Evolutionary conservation across 345 rosid species (phyloP).

Genomic region (Gossypium arboreum): DNA sequence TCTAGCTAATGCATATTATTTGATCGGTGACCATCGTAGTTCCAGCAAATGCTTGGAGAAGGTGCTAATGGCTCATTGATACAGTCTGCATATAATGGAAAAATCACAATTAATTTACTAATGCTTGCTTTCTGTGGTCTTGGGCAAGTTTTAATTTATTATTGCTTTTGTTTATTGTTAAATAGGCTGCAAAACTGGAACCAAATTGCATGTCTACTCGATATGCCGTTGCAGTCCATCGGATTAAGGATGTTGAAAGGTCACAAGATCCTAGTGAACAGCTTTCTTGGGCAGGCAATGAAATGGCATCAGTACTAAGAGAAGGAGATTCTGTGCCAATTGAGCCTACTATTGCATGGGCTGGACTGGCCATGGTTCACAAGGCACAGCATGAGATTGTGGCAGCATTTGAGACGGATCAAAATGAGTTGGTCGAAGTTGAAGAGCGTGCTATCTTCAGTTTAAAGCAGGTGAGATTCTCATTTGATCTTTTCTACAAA

Average conservation of each 20-base stretch:
- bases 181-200: conserved; percentile 89
- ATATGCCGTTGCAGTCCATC: conserved; percentile 84
- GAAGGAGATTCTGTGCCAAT: conserved; percentile 83
- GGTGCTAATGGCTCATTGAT: conserved; percentile 71
- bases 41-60: conserved; percentile 97
- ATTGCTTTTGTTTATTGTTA: conserved; percentile 13
- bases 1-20: conserved; percentile 75
- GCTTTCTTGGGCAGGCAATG: conserved; percentile 89
- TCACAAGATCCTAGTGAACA: conserved; percentile 89
- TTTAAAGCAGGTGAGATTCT: conserved; percentile 68
- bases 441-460: conserved; percentile 74
- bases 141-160: conserved; percentile 5
- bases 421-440: conserved; percentile 52
- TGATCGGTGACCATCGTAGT: conserved; percentile 77
- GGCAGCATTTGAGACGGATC: conserved; percentile 68
- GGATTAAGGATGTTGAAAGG: conserved; percentile 91
- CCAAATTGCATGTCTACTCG: conserved; percentile 92
- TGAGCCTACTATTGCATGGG: conserved; percentile 81
- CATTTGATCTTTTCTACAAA: conserved; percentile 2
- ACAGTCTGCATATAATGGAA: conserved; percentile 11
- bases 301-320: conserved; percentile 92
- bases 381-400: conserved; percentile 86
- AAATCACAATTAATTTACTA: conserved; percentile 7
- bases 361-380: conserved; percentile 92
- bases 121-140: not conserved